phyloP scores from a whole-genome alignment of 345 rosid species.

The Mangifera indica region DNA sequence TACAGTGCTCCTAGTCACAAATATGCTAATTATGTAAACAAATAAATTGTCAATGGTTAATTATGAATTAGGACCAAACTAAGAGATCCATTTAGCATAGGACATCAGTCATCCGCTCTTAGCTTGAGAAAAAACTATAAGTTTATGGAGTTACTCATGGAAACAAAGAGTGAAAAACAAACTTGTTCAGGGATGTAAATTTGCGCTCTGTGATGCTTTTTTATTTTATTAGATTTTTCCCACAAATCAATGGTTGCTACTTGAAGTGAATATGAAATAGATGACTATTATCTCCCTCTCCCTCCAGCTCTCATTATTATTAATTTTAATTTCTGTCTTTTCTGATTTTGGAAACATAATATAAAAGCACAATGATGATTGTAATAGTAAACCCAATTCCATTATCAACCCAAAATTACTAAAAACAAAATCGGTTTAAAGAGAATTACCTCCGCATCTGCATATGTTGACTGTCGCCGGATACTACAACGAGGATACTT shows the following conservation, averaged over 20 bases:
- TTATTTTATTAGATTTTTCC: background rate
- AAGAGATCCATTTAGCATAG: background rate
- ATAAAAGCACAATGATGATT: background rate
- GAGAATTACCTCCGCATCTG: slow-evolving; percentile 88
- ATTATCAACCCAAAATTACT: background rate
- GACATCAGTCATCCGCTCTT: background rate
- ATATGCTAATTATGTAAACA: background rate
- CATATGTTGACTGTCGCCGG: slow-evolving; percentile 70
- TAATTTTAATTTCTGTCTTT: background rate
- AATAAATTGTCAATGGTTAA: background rate
- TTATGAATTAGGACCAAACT: background rate
- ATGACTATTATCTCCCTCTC: background rate
- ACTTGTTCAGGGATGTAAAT: background rate
- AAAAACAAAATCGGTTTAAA: background rate
- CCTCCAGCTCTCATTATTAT: background rate
- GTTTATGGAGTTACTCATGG: background rate
- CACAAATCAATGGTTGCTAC: background rate
- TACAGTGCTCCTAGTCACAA: background rate
- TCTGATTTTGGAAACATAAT: background rate
- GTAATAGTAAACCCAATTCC: background rate
- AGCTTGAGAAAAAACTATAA: background rate
- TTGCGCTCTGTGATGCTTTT: background rate
- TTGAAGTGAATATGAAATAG: background rate
- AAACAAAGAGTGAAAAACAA: background rate
- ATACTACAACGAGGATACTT: slow-evolving; percentile 98